Evolutionary conservation across 345 rosid genomes (phyloP).

Genomic region (thale cress (Arabidopsis thaliana)): TAIR10.1 NC_003071.7:17678501-17679000

Average conservation of each 20-base stretch:
- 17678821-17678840: not conserved
- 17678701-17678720: constrained; percentile 4
- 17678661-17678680: constrained; percentile 21
- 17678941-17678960: constrained; percentile 11
- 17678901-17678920: constrained; percentile 7
- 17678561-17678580: not conserved
- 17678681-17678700: constrained; percentile 21
- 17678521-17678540: constrained; percentile 28
- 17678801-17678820: not conserved
- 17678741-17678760: not conserved
- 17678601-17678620: constrained; percentile 9
- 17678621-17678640: constrained; percentile 22
- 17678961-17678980: constrained; percentile 8
- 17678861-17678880: constrained; percentile 13
- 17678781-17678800: not conserved
- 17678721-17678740: constrained; percentile 13
- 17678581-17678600: constrained; percentile 3
- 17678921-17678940: constrained; percentile 5
- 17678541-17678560: constrained; percentile 25
- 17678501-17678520: not conserved
- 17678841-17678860: constrained; percentile 9
- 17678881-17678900: not conserved
- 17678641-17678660: constrained; percentile 17
- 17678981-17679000: not conserved
- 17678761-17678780: not conserved